Evolutionary conservation across 495 filamentous ascomycete species (phyloP), one percentile per base, ranked within the genome.

Genomic region (Cercophora scortea): DNA sequence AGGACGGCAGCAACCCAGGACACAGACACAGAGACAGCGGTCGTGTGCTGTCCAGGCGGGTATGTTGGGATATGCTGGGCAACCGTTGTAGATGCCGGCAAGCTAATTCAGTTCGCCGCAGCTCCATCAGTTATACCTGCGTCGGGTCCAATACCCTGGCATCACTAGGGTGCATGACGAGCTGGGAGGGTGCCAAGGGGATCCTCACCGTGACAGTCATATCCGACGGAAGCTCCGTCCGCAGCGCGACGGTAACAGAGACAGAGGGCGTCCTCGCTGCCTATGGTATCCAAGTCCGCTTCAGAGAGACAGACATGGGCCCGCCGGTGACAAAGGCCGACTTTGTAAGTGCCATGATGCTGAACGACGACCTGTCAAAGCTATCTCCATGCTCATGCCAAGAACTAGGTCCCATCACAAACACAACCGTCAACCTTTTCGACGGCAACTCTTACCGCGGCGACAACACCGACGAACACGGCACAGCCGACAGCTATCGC

Each of bases 231-330:
- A 25, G 25, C 25, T 25, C 25, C 5, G 42, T 42, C 9, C 36
- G 47, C 32, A 49, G 53, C 16, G 35, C 41, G 41, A 43, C 52
- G 8, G 57, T 49, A 4, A 42, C 57, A 10, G 57, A 58, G 10
- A 34, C 44, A n/a, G 46, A 43, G 15, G 62, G 58, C 33, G 54
- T 43, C 12, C 56, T 66, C 34, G 53, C 58, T 2, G 63, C 61
- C 6, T 54, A 60, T 32, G 54, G 63, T 40, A 58, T 67, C 17
- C 57, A 65, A 35, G 57, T 67, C 12, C 60, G 62, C 18, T 61
- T 63, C 48, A 50, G 44, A 48, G 44, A 51, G 0, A 40, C 39
- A 7, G 61, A 60, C 39, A 41, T 53, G 8, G 50, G 42, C 2
- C 42, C 50, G 10, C 16, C 19, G 0, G 45, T 41, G 25, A 47